A percentile compares a stretch with the other conserved stretches of the same genome.
Conservation (phyloP, 805 yeast genomes). For the Tetrapisispora taiwanensis region DNA sequence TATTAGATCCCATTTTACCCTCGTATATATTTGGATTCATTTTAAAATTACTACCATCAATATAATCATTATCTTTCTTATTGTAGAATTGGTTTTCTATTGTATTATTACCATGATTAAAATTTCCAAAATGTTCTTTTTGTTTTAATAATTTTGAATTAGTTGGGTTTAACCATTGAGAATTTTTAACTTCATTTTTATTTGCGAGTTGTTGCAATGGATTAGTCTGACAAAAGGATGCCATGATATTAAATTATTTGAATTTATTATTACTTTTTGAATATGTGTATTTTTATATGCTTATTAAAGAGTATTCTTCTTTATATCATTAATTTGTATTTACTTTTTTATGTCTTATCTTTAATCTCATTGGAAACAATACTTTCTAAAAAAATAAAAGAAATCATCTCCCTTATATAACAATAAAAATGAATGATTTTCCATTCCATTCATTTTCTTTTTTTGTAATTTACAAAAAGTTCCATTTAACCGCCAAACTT, state of each 20-base stretch:
- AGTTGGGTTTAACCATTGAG: background rate
- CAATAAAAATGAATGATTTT: too few species aligned
- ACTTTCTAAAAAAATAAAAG: too few species aligned
- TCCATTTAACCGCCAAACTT: slow-evolving; percentile 2
- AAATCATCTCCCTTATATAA: too few species aligned
- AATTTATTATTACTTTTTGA: background rate
- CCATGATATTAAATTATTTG: too few species aligned
- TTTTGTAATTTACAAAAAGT: background rate
- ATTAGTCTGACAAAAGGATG: slow-evolving; percentile 12
- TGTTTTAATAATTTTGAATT: too few species aligned
- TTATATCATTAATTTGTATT: too few species aligned
- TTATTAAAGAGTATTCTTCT: too few species aligned
- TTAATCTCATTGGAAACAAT: too few species aligned
- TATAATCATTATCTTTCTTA: background rate
- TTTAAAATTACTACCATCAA: background rate
- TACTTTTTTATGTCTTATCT: too few species aligned
- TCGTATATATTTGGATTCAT: too few species aligned
- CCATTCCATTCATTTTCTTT: background rate
- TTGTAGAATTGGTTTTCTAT: background rate
- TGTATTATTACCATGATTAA: background rate
- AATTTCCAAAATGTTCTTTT: too few species aligned
- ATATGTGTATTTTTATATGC: too few species aligned
- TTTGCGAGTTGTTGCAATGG: slow-evolving; percentile 14
- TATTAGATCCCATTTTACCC: background rate
- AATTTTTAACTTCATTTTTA: background rate